Evolutionary conservation across 2,329 filamentous ascomycete genomes (phyloP).

Genomic region (Geoglossum cookeanum): DNA sequence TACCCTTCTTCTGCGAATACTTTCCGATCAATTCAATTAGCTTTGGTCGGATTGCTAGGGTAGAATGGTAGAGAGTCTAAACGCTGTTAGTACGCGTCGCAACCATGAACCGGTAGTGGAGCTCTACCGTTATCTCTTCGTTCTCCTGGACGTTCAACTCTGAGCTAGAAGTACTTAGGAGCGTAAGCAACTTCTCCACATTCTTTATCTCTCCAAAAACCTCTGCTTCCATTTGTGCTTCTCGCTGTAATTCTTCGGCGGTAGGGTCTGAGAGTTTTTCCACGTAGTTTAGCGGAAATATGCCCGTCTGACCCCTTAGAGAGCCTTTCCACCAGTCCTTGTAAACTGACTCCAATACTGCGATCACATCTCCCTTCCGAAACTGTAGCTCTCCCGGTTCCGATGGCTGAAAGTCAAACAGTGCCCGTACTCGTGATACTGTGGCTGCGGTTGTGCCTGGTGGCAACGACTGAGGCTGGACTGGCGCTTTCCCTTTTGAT

Average conservation of each 20-base stretch:
- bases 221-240: slow-evolving; percentile 84
- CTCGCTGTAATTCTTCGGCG: slow-evolving; percentile 77
- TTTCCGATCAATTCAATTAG: slow-evolving; percentile 96
- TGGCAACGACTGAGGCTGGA: slow-evolving; percentile 38
- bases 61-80: slow-evolving; percentile 63
- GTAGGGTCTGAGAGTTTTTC: slow-evolving; percentile 94
- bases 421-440: slow-evolving; percentile 77
- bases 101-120: slow-evolving; percentile 4
- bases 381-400: slow-evolving; percentile 92
- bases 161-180: slow-evolving; percentile 73
- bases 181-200: slow-evolving; percentile 63
- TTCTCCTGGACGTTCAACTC: slow-evolving; percentile 75
- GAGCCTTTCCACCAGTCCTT: slow-evolving; percentile 99
- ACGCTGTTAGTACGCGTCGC: background rate
- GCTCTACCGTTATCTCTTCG: slow-evolving; percentile 72
- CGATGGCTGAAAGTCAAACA: slow-evolving; percentile 88
- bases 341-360: slow-evolving; percentile 91
- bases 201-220: slow-evolving; percentile 62
- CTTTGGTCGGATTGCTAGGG: slow-evolving; percentile 84
- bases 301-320: slow-evolving; percentile 82
- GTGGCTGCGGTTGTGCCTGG: slow-evolving; percentile 89
- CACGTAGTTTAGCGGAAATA: slow-evolving; percentile 96
- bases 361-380: slow-evolving; percentile 90
- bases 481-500: slow-evolving; percentile 21
- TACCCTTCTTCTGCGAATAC: slow-evolving; percentile 97